Conservation (phyloP, 257 asterid species). For the Fraxinus pennsylvanica region DNA sequence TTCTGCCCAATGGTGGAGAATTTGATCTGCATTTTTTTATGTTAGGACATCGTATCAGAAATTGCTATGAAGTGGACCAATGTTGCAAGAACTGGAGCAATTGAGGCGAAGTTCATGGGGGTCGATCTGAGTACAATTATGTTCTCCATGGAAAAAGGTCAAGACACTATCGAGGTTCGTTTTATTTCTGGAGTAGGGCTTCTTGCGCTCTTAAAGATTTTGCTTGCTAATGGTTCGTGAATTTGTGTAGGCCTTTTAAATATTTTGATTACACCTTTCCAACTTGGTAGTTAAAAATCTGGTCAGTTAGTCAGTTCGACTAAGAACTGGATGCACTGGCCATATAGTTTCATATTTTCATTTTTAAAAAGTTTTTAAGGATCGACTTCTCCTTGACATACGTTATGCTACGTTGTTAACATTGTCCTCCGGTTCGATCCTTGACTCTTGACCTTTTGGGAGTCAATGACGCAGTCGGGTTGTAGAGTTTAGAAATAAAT, state of each 20-base stretch:
- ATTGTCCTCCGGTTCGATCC: not conserved
- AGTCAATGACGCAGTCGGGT: not conserved
- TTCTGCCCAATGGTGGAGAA: not conserved
- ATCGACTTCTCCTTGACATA: not conserved
- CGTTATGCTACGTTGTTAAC: not conserved
- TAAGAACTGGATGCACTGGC: not conserved
- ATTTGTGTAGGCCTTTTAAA: not conserved
- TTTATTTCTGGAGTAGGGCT: not conserved
- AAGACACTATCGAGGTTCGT: conserved; percentile 75
- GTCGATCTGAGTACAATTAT: conserved; percentile 78
- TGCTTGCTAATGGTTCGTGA: not conserved
- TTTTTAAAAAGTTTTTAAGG: not conserved
- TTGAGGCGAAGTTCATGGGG: conserved; percentile 67
- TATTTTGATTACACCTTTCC: not conserved
- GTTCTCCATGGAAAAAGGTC: conserved; percentile 91
- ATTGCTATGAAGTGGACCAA: conserved; percentile 77
- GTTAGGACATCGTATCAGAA: conserved; percentile 67
- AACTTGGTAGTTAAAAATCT: not conserved
- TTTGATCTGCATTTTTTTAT: not conserved
- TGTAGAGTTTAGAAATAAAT: not conserved
- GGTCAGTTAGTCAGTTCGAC: not conserved
- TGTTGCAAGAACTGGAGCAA: conserved; percentile 76
- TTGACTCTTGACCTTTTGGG: not conserved
- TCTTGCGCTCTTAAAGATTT: conserved; percentile 1
- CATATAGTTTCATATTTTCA: not conserved